Conservation (phyloP, 495 filamentous ascomycete genomes). For the Hyaloscypha finlandica region DNA sequence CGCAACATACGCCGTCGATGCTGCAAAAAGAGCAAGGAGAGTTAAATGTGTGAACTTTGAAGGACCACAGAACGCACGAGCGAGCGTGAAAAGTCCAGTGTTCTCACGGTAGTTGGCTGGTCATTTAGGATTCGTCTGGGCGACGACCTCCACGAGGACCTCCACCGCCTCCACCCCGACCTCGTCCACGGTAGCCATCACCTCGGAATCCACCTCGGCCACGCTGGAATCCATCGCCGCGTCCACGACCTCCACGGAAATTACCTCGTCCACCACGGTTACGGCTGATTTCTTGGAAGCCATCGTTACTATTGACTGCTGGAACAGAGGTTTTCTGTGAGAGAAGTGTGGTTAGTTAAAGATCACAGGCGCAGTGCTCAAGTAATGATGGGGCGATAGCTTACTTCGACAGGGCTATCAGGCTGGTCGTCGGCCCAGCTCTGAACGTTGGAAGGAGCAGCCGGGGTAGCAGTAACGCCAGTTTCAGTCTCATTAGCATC, state of each 20-base stretch:
- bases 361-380: not conserved
- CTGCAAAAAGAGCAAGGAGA: conserved; percentile 31
- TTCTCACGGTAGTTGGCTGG: not conserved
- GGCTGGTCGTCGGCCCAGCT: conserved; percentile 72
- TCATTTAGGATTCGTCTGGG: conserved; percentile 29
- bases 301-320: conserved; percentile 51
- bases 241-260: conserved; percentile 55
- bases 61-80: not conserved
- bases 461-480: conserved; percentile 59
- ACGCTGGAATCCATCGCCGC: conserved; percentile 49
- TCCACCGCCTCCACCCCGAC: conserved; percentile 32
- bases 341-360: not conserved
- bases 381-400: conserved; percentile 14
- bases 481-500: conserved; percentile 73
- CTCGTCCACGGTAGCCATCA: conserved; percentile 48
- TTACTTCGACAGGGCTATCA: conserved; percentile 41
- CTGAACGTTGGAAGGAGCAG: conserved; percentile 52
- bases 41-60: conserved; percentile 22
- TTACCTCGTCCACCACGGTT: conserved; percentile 39
- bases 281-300: conserved; percentile 71
- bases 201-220: conserved; percentile 53
- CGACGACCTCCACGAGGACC: conserved; percentile 27
- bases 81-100: conserved; percentile 1
- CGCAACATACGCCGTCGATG: conserved; percentile 31
- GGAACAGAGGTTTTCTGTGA: conserved; percentile 36